Conservation (phyloP, 2,329 filamentous ascomycete genomes). For the Elsinoe perseae region DNA sequence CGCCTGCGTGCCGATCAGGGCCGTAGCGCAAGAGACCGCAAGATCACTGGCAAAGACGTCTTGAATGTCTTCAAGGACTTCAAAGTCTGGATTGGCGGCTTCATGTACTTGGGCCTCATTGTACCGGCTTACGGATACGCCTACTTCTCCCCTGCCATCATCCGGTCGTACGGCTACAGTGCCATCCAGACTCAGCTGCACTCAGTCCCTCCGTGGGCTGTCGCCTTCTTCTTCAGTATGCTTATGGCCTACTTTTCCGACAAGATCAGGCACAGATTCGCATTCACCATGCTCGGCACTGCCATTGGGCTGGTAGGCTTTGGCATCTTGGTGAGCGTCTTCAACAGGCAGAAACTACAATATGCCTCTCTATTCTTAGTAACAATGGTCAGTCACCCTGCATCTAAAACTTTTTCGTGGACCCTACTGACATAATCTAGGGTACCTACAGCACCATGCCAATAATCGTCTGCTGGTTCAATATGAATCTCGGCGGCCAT, state of each 20-base stretch:
- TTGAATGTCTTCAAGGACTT: constrained; percentile 41
- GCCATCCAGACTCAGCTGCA: constrained; percentile 48
- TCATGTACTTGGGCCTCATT: constrained; percentile 46
- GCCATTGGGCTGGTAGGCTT: constrained; percentile 66
- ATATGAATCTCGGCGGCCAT: constrained; percentile 47
- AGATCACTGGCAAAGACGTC: constrained; percentile 38
- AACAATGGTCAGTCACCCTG: constrained; percentile 50
- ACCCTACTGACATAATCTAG: constrained; percentile 2
- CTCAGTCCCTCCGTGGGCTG: constrained; percentile 56
- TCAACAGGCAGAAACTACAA: constrained; percentile 58
- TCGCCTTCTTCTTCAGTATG: constrained; percentile 73
- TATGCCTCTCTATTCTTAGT: constrained; percentile 79
- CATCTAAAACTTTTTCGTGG: too few relatives aligned
- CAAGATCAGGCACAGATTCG: constrained; percentile 61
- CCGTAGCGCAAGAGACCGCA: constrained; percentile 37
- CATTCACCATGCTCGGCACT: constrained; percentile 63
- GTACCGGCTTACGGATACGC: constrained; percentile 38
- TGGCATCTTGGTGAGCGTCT: constrained; percentile 62
- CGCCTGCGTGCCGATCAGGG: constrained; percentile 43
- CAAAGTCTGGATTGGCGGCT: constrained; percentile 42
- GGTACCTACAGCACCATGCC: constrained; percentile 73
- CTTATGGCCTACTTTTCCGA: constrained; percentile 66
- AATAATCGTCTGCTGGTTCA: constrained; percentile 52
- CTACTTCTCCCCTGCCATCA: constrained; percentile 43
- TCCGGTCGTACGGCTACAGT: constrained; percentile 44